Base-by-base conservation (phyloP, 352 stramenopile species). In the Blastocystis sp. region DNA sequence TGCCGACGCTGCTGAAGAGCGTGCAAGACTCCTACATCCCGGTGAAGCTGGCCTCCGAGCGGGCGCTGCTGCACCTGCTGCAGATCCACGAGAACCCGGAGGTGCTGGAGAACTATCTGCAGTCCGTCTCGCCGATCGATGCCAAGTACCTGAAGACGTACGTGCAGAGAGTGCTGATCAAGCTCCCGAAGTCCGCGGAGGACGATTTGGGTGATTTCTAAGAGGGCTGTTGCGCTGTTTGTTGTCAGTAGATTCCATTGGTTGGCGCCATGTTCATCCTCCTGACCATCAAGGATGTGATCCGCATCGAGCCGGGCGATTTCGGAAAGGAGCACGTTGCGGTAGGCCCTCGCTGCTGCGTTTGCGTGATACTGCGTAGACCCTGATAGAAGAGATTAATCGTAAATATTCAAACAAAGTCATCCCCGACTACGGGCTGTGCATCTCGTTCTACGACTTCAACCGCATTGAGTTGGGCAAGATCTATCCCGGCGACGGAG, bases 351-450 rank as follows among this genome's bases (percentile, higher is more conserved):
- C 34, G 2, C 91, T 93, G 89, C 92, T 94, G 62, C 94, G 94
- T 79, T 91, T 93, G 71, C 90, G 92, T 84, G 92, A 95, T 90
- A 94, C 94, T 90, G 92, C 91, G 87, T 93, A 94, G 79, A 92
- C 94, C 61, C 89, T 95, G 64, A 90, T 94, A 23, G 92, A 95
- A 89, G 93, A 95, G 90, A 94, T 95, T 81, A 92, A 95, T 89
- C 92, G 92, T 88, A 95, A 95, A 90, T 95, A 95, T 84, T 92
- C 92, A 43, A 95, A 95, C 91, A 95, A 95, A 80, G 92, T 95
- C 17, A 91, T 95, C 48, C 91, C 93, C 2, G 93, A 95, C 88
- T 93, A 95, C 64, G 93, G 93, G 43, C 92, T 95, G 66, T 95
- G 93, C 86, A 91, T 95, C 64, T 94, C 92, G 59, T 92, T 95